Percentiles rank a stretch among this genome's conserved stretches.
Evolutionary conservation across 306 rosid genomes (phyloP).

Genomic region (Medicago arabica): DNA sequence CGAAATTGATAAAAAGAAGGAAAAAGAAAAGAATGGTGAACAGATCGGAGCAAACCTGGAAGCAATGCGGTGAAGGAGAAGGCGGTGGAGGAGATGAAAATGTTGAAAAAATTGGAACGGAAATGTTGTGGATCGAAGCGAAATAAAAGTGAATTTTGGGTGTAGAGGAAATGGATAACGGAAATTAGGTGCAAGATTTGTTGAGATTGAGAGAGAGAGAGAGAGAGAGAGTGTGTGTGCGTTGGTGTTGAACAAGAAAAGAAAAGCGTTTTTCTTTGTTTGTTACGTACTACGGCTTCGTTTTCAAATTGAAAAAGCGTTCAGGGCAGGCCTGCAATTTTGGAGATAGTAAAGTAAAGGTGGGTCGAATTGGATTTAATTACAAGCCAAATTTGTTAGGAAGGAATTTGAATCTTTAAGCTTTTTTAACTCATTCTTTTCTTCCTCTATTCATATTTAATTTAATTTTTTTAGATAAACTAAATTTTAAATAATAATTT

Average conservation of each 20-base stretch:
- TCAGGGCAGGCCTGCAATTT: slow-evolving; percentile 31
- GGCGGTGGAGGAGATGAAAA: slow-evolving; percentile 25
- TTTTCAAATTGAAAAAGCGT: slow-evolving; percentile 46
- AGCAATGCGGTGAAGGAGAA: slow-evolving; percentile 41
- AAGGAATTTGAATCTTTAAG: slow-evolving; percentile 39
- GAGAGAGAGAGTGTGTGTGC: slow-evolving; percentile 6
- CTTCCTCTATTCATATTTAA: no score
- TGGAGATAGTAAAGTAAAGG: slow-evolving; percentile 12
- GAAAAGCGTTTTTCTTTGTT: slow-evolving; percentile 16
- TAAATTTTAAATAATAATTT: no score
- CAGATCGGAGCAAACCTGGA: slow-evolving; percentile 53
- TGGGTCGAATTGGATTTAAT: slow-evolving; percentile 35
- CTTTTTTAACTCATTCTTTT: neutral
- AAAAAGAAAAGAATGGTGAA: slow-evolving; percentile 3
- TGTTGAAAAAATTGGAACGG: slow-evolving; percentile 23
- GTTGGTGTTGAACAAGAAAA: neutral
- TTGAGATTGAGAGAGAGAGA: slow-evolving; percentile 28
- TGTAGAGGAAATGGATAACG: neutral
- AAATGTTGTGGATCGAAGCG: slow-evolving; percentile 41
- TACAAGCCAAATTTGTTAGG: slow-evolving; percentile 26
- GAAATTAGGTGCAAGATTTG: slow-evolving; percentile 52
- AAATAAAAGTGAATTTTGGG: slow-evolving; percentile 8
- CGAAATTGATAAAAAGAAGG: neutral
- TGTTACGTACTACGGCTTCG: neutral
- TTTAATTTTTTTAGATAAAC: no score